Evolutionary conservation across 441 rosid genomes (phyloP).

Genomic region (Corymbia calophylla): DNA sequence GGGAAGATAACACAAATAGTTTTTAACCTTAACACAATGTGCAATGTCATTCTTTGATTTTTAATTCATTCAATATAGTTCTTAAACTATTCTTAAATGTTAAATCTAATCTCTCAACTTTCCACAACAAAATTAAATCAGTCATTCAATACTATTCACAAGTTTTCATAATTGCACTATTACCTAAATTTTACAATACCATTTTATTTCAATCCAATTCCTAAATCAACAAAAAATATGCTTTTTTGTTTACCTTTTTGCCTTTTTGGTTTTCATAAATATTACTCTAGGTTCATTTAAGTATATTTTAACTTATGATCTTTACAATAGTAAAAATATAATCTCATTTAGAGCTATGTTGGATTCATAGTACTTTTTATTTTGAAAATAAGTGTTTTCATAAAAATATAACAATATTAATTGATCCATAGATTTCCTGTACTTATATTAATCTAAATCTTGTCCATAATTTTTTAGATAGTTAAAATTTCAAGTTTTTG

Average conservation of each 20-base stretch:
- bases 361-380: background rate
- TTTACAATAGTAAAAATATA: background rate
- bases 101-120: background rate
- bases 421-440: background rate
- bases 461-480: background rate
- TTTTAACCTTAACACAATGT: background rate
- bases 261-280: background rate
- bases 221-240: background rate
- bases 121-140: background rate
- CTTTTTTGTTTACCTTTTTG: too few species aligned
- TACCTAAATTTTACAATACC: accelerated
- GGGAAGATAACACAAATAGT: background rate
- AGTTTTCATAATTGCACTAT: background rate
- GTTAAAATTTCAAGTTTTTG: background rate
- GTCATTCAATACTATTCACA: background rate
- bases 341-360: background rate
- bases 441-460: background rate
- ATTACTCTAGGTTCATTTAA: background rate
- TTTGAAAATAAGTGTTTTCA: background rate
- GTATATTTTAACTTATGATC: background rate
- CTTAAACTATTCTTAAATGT: background rate
- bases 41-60: background rate
- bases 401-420: too few species aligned
- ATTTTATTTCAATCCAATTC: background rate
- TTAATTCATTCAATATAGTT: background rate